A percentile compares a stretch with the other conserved stretches of the same genome.
phyloP scores from a whole-genome alignment of 139 green algal genomes.

The Ulvella scutata region DNA sequence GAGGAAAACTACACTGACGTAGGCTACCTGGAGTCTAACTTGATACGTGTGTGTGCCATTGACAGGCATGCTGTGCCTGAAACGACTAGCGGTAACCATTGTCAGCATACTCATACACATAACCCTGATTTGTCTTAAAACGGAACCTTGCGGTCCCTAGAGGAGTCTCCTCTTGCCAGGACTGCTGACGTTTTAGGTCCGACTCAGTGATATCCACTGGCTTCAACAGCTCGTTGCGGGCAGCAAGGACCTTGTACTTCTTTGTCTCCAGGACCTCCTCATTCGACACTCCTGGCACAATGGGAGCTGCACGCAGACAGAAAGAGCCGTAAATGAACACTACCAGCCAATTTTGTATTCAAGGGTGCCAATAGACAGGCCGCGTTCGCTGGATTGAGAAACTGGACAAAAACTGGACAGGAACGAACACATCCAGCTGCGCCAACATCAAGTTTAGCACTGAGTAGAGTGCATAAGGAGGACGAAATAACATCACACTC shows the following conservation, averaged over 20 bases:
- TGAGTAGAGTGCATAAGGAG: too few species aligned
- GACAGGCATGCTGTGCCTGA: too few species aligned
- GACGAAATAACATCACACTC: neutral
- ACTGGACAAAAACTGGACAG: neutral
- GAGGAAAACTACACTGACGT: too few species aligned
- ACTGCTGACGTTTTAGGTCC: neutral
- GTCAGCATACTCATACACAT: constrained; percentile 2
- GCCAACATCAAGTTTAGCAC: too few species aligned
- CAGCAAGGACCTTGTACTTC: neutral
- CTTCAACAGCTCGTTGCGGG: neutral
- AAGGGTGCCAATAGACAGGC: neutral
- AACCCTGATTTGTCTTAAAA: neutral
- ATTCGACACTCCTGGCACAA: neutral
- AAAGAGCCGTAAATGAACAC: neutral
- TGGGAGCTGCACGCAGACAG: neutral
- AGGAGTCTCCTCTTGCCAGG: neutral
- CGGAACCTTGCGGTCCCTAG: neutral
- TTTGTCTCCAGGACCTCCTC: neutral
- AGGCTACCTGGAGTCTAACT: too few species aligned
- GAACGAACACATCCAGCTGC: too few species aligned
- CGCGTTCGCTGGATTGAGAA: neutral
- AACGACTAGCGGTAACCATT: neutral
- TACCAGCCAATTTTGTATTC: neutral
- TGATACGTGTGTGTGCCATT: too few species aligned
- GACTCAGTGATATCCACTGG: neutral